Conservation (phyloP, 768 basidiomycete species). For the Pleurotus cornucopiae region DNA sequence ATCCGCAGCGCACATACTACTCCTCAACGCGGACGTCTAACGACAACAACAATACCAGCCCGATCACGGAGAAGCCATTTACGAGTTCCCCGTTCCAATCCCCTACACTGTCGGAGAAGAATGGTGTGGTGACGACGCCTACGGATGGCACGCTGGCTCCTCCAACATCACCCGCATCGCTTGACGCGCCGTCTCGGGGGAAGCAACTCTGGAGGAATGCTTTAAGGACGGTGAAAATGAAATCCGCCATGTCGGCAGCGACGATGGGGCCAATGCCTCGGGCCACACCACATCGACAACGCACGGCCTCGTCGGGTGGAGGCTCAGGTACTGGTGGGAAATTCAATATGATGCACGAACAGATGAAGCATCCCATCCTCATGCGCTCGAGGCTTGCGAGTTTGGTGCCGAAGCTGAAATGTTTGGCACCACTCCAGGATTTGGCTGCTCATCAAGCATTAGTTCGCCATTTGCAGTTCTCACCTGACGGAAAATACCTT, state of each 20-base stretch:
- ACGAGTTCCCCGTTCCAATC: conserved; percentile 8
- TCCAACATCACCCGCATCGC: conserved; percentile 1
- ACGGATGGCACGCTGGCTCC: neutral
- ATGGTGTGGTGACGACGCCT: neutral
- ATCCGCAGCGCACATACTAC: neutral
- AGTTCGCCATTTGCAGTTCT: conserved; percentile 72
- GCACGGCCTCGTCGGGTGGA: conserved; percentile 29
- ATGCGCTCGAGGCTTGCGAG: conserved; percentile 50
- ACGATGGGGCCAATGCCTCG: conserved; percentile 13
- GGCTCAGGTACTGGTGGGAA: conserved; percentile 19
- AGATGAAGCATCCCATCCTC: conserved; percentile 24
- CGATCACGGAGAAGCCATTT: neutral
- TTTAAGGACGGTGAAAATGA: conserved; percentile 38
- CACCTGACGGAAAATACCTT: conserved; percentile 68
- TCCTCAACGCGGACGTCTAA: neutral
- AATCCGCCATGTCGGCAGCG: conserved; percentile 19
- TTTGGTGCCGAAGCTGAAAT: conserved; percentile 52
- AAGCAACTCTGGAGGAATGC: conserved; percentile 43
- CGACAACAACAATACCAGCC: neutral
- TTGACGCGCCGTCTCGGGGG: conserved; percentile 23
- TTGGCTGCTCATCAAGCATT: conserved; percentile 62
- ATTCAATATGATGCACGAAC: conserved; percentile 24
- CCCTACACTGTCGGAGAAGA: conserved; percentile 15
- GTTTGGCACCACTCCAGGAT: conserved; percentile 53
- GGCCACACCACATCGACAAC: conserved; percentile 26